A percentile compares a stretch with the other conserved stretches of the same genome.
Conservation (phyloP, 2,329 filamentous ascomycete genomes). For the Colletotrichum sp. region DNA sequence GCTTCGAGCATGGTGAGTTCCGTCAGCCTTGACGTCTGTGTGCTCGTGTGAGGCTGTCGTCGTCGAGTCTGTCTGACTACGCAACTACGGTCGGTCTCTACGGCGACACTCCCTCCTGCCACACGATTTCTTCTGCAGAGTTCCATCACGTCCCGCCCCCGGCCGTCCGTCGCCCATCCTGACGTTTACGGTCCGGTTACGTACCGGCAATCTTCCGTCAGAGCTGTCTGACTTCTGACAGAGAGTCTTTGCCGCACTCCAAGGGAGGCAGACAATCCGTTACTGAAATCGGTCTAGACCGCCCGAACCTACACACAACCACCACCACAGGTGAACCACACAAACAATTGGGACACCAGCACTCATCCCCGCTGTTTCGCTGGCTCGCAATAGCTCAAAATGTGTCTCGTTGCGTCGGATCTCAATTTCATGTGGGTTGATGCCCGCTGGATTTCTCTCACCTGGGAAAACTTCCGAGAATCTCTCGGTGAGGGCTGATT, state of each 20-base stretch:
- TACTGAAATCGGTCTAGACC: not conserved
- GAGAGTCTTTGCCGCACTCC: not conserved
- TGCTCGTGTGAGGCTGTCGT: not conserved
- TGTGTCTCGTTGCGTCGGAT: not conserved
- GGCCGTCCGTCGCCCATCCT: not conserved
- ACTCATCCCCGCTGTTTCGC: not conserved
- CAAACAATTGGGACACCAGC: not conserved
- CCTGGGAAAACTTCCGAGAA: not conserved
- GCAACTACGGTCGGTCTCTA: not conserved
- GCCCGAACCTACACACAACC: not conserved
- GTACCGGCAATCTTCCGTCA: constrained; percentile 12
- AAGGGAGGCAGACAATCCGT: constrained; percentile 6
- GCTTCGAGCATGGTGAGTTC: not conserved
- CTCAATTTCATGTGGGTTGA: not conserved
- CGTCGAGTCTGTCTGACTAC: not conserved
- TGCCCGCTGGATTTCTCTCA: not conserved
- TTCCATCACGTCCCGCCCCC: not conserved
- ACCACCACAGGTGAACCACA: not conserved
- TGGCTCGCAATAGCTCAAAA: not conserved
- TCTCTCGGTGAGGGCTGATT: constrained; percentile 1
- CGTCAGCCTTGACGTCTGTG: constrained; percentile 22
- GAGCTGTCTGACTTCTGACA: not conserved
- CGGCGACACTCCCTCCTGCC: not conserved
- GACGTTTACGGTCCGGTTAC: not conserved
- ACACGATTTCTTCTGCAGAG: not conserved